Evolutionary conservation across 805 yeast genomes (phyloP), one percentile per base, ranked within the genome.

Genomic region (Candida broadrunensis): DNA sequence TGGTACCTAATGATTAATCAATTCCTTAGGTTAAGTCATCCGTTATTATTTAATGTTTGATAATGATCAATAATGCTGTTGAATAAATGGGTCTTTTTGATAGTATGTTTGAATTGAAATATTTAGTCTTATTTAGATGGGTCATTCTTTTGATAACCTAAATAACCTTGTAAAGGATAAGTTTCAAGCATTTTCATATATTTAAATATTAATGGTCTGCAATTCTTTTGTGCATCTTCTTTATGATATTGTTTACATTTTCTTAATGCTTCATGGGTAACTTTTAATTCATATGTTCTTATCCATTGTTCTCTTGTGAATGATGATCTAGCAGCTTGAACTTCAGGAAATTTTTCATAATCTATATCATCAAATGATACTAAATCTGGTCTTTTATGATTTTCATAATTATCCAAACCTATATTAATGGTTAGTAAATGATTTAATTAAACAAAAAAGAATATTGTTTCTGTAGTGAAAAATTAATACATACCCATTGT

Each of bases 101-200:
- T n/a, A n/a, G n/a, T n/a, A n/a, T n/a, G n/a, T n/a, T n/a, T n/a
- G n/a, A n/a, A n/a, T n/a, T n/a, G n/a, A n/a, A n/a, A n/a, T n/a
- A n/a, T n/a, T n/a, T n/a, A n/a, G 29, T 26, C 29, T 48, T n/a
- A 57, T 44, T 85, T 84, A 27, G 86, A 72, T 34, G 91, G 93
- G 58, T 86, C 95, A 66, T 86, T 86, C 76, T 87, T 83, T 70
- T 87, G 95, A 69, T 86, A 85, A n/a, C 88, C 91, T 57, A 81
- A 68, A 66, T 75, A 85, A 33, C 95, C 95, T 51, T 78, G 75
- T 45, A 83, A 74, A 51, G 80, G 77, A 51, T 83, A 77, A 37
- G 74, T 65, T 42, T 88, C 90, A 42, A 86, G 70, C 85, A 87
- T 73, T 52, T 83, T 85, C 70, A 87, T 67, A 61, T 87, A 86